phyloP scores from a whole-genome alignment of 768 basidiomycete genomes.

The Glaciozyma antarctica region DNA sequence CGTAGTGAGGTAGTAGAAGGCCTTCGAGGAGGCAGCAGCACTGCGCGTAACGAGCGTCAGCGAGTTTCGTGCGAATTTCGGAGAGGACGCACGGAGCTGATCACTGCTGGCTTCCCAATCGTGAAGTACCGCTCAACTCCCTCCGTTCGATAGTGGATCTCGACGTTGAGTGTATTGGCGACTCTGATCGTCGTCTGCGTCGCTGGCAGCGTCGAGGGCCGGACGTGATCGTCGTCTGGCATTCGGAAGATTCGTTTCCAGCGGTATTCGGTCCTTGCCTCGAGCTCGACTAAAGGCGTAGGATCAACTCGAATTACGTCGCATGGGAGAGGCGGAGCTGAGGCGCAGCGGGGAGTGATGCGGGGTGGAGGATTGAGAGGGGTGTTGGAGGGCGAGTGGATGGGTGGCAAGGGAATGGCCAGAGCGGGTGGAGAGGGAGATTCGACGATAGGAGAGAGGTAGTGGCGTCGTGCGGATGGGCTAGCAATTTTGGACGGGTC shows the following conservation, averaged over 20 bases:
- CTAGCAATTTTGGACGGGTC: not conserved
- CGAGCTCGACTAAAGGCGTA: slow-evolving; percentile 2
- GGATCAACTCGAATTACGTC: slow-evolving; percentile 2
- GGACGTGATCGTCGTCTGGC: slow-evolving; percentile 17
- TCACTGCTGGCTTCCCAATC: slow-evolving; percentile 18
- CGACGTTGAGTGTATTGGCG: slow-evolving; percentile 7
- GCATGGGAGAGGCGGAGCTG: too few relatives aligned
- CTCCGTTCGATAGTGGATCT: slow-evolving; percentile 16
- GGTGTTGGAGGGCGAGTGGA: too few relatives aligned
- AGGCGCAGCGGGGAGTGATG: too few relatives aligned
- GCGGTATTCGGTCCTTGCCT: slow-evolving; percentile 8
- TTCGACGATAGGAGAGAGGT: too few relatives aligned
- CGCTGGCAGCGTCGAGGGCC: slow-evolving; percentile 16
- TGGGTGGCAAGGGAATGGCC: too few relatives aligned
- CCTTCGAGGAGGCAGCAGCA: slow-evolving; percentile 22
- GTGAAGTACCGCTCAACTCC: slow-evolving; percentile 15
- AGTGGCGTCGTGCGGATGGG: too few relatives aligned
- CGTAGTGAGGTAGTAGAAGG: slow-evolving; percentile 15
- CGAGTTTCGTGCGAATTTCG: too few relatives aligned
- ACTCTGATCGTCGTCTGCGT: slow-evolving; percentile 17
- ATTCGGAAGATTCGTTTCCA: slow-evolving; percentile 16
- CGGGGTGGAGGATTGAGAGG: too few relatives aligned
- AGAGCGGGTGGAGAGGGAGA: too few relatives aligned
- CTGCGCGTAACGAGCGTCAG: not conserved
- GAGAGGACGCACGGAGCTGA: slow-evolving; percentile 1